phyloP scores from a whole-genome alignment of 805 yeast genomes.

The Ascoidea asiatica region DNA sequence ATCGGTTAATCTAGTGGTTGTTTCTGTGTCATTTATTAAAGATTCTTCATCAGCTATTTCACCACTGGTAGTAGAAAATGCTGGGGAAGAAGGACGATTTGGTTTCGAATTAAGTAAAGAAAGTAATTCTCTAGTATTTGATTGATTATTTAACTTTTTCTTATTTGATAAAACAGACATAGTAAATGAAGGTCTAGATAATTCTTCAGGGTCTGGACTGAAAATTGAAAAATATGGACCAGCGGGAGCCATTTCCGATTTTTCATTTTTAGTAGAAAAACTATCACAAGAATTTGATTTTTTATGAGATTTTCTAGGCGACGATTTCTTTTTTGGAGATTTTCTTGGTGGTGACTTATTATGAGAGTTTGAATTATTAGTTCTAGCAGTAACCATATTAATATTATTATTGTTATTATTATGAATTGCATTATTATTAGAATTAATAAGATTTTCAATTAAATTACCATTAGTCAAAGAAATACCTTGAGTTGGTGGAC shows the following conservation, averaged over 20 bases:
- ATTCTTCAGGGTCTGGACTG: conserved; percentile 7
- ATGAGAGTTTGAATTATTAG: background rate
- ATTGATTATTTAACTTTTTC: background rate
- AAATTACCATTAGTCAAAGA: too few relatives aligned
- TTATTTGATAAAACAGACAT: background rate
- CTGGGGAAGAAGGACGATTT: background rate
- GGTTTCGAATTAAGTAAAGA: background rate
- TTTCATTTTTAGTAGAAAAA: too few relatives aligned
- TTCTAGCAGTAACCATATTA: background rate
- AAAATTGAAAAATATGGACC: background rate
- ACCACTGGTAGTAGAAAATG: background rate
- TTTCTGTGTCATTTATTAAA: too few relatives aligned
- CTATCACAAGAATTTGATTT: too few relatives aligned
- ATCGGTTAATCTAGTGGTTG: too few relatives aligned
- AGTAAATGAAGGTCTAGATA: conserved; percentile 7
- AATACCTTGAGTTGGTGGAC: too few relatives aligned
- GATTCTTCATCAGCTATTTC: background rate
- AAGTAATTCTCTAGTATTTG: background rate
- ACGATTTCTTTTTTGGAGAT: too few relatives aligned
- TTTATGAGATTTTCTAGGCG: too few relatives aligned
- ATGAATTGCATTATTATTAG: too few relatives aligned
- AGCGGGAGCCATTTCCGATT: background rate
- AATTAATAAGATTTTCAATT: too few relatives aligned
- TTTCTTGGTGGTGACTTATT: too few relatives aligned
- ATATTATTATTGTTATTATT: too few relatives aligned